Evolutionary conservation across 352 stramenopile genomes (phyloP).

Genomic region (Aphanomyces invadans): DNA sequence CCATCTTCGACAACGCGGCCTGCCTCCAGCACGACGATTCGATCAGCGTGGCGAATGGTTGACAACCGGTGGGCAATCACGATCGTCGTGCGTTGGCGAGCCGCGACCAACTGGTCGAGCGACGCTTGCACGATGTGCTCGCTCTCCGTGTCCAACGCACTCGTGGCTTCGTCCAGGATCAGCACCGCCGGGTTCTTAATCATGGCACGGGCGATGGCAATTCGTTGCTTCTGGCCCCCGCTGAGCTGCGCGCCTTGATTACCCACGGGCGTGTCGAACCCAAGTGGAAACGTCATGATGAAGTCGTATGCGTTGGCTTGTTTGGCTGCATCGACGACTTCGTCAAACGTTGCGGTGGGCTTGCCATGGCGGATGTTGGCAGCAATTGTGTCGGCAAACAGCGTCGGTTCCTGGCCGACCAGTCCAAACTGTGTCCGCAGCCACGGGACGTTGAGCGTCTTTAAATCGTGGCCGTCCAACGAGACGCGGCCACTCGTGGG

Average conservation of each 20-base stretch:
- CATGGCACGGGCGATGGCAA: conserved; percentile 77
- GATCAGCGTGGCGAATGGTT: conserved; percentile 61
- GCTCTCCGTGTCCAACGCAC: conserved; percentile 43
- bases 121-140: conserved; percentile 51
- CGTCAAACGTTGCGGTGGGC: conserved; percentile 20
- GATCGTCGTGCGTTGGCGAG: conserved; percentile 45
- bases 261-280: conserved; percentile 24
- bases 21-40: conserved; percentile 50
- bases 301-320: conserved; percentile 26
- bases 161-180: conserved; percentile 76
- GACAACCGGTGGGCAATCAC: conserved; percentile 69
- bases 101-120: conserved; percentile 41
- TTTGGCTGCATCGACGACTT: conserved; percentile 26
- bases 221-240: conserved; percentile 56
- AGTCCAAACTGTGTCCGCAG: conserved; percentile 29
- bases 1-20: conserved; percentile 56
- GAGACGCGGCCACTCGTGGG: background rate
- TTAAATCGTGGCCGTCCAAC: conserved; percentile 27
- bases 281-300: conserved; percentile 22
- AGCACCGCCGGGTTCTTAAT: conserved; percentile 59
- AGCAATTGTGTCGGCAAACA: conserved; percentile 23
- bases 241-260: conserved; percentile 24
- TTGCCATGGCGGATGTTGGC: conserved; percentile 25
- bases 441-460: conserved; percentile 32
- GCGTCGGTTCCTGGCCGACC: conserved; percentile 25